Base-by-base conservation (phyloP, 139 green algal species). In the Picochlorum sp. region DNA sequence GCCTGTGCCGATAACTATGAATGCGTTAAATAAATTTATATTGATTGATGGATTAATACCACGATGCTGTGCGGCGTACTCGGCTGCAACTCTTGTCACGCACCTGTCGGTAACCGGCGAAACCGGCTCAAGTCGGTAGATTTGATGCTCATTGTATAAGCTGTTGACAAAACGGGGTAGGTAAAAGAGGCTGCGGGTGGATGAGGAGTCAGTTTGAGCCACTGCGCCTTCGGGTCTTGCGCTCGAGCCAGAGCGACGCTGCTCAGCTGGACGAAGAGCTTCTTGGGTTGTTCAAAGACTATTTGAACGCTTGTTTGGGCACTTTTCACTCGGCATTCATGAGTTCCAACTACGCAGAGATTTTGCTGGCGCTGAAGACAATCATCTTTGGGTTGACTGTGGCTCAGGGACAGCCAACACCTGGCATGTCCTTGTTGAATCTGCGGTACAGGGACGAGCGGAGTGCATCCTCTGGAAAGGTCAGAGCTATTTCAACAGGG, bases 361-460 rank as follows among this genome's bases (percentile, higher is more conserved):
- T 90, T 3, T 67, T 65, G 7, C 67, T 84, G 15, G 20, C 83
- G 15, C 55, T 84, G 3, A 75, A 84, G 14, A 61, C 74, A 7
- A 37, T 84, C 79, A 75, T 94, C 24, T 94, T 87, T 54, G 57
- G 57, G 6, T 72, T 84, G 37, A 85, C 83, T 2, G 68, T 92
- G 10, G 81, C 74, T 79, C 28, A 45, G n/a, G 80, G 78, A 57
- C 55, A 65, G 9, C 83, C 89, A 11, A 85, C 86, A 2, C 89
- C 89, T 2, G 89, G 89, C 65, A 88, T 74, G 32, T 70, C 82
- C 18, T 78, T 96, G 14, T 90, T 96, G 81, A 96, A 96, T 68
- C 70, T 96, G 62, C 67, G 89, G 1, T 95, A 86, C 65, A 70
- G 89, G 1, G 65, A 91, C 50, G 86, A 95, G 62, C 30, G 58